Conservation (phyloP, 148 eudicot genomes). For the Chenopodium album region DNA sequence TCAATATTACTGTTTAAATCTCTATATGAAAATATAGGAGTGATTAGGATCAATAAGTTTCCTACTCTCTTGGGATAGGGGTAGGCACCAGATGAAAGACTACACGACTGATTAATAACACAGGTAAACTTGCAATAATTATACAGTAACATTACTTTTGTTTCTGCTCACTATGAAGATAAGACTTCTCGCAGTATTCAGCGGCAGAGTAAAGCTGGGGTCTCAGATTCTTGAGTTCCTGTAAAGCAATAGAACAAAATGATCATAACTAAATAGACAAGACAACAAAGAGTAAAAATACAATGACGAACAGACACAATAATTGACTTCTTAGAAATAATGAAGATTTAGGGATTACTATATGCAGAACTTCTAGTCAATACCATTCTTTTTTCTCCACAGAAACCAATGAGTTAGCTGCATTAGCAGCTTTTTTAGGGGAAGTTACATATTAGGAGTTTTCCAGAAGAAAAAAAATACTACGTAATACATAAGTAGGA, state of each 20-base stretch:
- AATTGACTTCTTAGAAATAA: not conserved
- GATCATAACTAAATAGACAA: constrained; percentile 10
- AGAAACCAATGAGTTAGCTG: not conserved
- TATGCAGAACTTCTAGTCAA: too few species aligned
- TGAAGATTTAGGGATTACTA: not conserved
- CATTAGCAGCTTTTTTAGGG: not conserved
- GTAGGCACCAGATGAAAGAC: not conserved
- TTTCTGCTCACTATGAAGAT: constrained; percentile 86
- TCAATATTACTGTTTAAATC: too few species aligned
- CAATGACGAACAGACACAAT: not conserved
- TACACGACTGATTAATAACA: not conserved
- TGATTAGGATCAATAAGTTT: not conserved
- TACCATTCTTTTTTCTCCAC: too few species aligned
- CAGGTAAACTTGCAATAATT: not conserved
- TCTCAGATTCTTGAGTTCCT: constrained; percentile 94
- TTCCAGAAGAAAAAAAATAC: not conserved
- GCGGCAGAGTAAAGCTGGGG: constrained; percentile 98
- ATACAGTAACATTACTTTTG: constrained; percentile 57
- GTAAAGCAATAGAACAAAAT: constrained; percentile 23
- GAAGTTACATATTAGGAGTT: not conserved
- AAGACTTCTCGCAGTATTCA: constrained; percentile 96
- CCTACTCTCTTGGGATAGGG: not conserved
- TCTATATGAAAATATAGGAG: too few species aligned
- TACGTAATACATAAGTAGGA: not conserved
- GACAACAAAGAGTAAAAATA: not conserved